Evolutionary conservation across 2,329 filamentous ascomycete genomes (phyloP).

Genomic region (Pyricularia sp.): DNA sequence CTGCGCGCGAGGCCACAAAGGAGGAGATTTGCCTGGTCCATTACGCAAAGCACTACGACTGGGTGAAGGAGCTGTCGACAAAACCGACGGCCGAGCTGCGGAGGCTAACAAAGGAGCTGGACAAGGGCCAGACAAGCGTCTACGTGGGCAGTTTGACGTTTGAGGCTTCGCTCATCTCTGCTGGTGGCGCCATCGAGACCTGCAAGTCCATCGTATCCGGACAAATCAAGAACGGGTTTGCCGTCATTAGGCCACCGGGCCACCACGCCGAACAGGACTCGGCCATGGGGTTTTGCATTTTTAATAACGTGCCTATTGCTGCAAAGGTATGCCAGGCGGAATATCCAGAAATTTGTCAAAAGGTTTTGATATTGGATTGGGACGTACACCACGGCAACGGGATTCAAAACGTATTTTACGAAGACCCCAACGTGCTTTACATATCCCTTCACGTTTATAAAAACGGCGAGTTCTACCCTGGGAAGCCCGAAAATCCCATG

Average conservation of each 20-base stretch:
- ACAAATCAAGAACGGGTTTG: conserved; percentile 87
- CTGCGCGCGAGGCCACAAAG: conserved; percentile 64
- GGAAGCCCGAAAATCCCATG: conserved; percentile 45
- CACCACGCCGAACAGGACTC: conserved; percentile 85
- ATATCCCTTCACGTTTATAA: conserved; percentile 88
- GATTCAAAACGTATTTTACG: conserved; percentile 91
- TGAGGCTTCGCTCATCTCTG: conserved; percentile 72
- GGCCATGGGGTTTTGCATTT: conserved; percentile 92
- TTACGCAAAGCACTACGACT: conserved; percentile 64
- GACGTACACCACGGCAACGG: conserved; percentile 79
- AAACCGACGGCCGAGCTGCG: conserved; percentile 58
- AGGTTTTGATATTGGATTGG: conserved; percentile 91
- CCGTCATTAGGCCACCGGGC: conserved; percentile 87
- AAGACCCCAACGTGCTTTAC: conserved; percentile 90
- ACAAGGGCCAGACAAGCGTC: conserved; percentile 62
- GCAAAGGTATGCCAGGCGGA: conserved; percentile 78
- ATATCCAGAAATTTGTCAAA: conserved; percentile 72
- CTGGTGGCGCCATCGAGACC: conserved; percentile 90
- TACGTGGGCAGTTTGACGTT: conserved; percentile 80
- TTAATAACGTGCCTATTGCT: conserved; percentile 94
- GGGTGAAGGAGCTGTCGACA: conserved; percentile 53
- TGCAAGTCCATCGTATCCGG: conserved; percentile 82
- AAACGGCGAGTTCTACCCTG: conserved; percentile 79
- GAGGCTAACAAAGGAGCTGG: conserved; percentile 50
- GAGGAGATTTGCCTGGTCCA: conserved; percentile 79